Conservation (phyloP, 2,329 filamentous ascomycete genomes). For the Coniochaeta sp. region DNA sequence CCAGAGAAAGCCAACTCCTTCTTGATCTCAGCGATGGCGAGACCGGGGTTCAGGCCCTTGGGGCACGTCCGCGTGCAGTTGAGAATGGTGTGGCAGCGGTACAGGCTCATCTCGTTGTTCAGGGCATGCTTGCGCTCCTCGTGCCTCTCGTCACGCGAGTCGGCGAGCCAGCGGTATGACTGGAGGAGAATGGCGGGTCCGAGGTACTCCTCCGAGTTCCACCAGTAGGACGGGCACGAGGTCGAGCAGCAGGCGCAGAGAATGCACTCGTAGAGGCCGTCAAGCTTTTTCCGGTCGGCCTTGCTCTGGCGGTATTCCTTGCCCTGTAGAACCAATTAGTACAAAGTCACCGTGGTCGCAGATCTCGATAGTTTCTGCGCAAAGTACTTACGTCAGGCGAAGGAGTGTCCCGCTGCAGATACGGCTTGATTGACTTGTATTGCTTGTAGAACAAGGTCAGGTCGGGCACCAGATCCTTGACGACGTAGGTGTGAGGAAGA, state of each 20-base stretch:
- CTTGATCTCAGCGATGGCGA: slow-evolving; percentile 97
- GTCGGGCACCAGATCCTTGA: slow-evolving; percentile 96
- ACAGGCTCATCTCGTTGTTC: slow-evolving; percentile 98
- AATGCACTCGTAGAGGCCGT: slow-evolving; percentile 98
- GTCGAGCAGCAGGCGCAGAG: slow-evolving; percentile 99
- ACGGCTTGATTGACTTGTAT: slow-evolving; percentile 99
- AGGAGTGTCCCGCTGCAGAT: slow-evolving; percentile 84
- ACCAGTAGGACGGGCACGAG: slow-evolving; percentile 99
- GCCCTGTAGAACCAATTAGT: slow-evolving; percentile 47
- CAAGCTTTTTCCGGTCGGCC: slow-evolving; percentile 91
- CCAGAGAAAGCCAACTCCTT: slow-evolving; percentile 70
- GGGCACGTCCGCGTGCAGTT: slow-evolving; percentile 98
- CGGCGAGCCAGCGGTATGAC: slow-evolving; percentile 94
- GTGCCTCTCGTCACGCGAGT: slow-evolving; percentile 87
- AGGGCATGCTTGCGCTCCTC: slow-evolving; percentile 82
- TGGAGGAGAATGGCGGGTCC: slow-evolving; percentile 94
- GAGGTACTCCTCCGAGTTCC: slow-evolving; percentile 98
- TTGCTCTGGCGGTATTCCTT: slow-evolving; percentile 88
- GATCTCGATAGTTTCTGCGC: too few relatives aligned
- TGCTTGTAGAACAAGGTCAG: slow-evolving; percentile 99
- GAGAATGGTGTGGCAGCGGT: slow-evolving; percentile 98
- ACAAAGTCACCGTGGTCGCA: not conserved
- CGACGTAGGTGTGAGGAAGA: slow-evolving; percentile 95
- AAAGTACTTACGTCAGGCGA: slow-evolving; percentile 64
- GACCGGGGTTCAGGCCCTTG: slow-evolving; percentile 94